Evolutionary conservation across 2,329 filamentous ascomycete species (phyloP), one percentile per base, ranked within the genome.

Genomic region (Exophiala alcalophila): DNA sequence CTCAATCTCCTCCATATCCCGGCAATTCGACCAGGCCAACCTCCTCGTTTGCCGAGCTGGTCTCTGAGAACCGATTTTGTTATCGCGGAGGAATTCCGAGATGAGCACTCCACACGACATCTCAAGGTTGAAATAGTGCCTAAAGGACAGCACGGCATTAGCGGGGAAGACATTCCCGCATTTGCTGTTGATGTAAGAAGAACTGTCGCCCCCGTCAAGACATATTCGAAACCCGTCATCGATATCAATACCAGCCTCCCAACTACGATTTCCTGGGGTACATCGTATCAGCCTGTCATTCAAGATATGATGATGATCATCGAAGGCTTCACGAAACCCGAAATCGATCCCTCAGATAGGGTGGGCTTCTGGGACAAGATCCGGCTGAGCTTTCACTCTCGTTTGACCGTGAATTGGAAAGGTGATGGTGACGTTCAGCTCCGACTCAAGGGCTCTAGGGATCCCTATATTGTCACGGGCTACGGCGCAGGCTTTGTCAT

Each of bases 271-370:
- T 96, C 91, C 0, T 98, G 92, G 94, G 90, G 90, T 5, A 90
- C 92, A 31, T 95, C 90, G 2, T 98, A 97, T 59, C 94, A 98
- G 60, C 92, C 94, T 19, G 91, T 91, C 1, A 91, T 98, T 34
- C 92, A 98, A 63, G 94, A 98, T 60, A 95, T 97, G 85, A 98
- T 98, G 92, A 96, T 97, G 78, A 90, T 90, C 18, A 86, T 98
- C 49, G 92, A 98, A 65, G 91, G 86, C 2, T 97, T 98, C 62
- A 96, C 91, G 1, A 98, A 98, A 61, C 88, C 91, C 5, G 90
- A 91, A 51, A 74, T 96, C 19, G 94, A 98, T 62, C 84, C 86
- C 1, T 97, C 92, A 0, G 94, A 98, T 53, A 78, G 85, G 42
- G 88, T 94, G 32, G 92, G 92, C 3, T 98, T 98, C 69, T 98